Evolutionary conservation across 371 early-diverging fungal species (phyloP), one percentile per base, ranked within the genome.

Genomic region (Apophysomyces sp.): DNA sequence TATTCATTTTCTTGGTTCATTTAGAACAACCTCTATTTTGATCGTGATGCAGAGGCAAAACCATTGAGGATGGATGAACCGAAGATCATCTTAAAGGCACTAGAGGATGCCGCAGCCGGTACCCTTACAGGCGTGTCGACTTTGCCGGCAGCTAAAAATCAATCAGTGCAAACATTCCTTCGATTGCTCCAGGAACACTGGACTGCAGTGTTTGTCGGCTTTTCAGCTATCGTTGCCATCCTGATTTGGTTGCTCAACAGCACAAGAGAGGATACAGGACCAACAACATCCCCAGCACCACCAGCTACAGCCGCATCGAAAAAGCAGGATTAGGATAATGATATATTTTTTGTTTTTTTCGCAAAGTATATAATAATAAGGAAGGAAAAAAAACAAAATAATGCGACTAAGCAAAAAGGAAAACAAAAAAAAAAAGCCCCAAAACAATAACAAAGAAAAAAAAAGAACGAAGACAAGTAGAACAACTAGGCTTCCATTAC

Each of bases 1-100:
- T 26, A 26, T 18, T 44, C 26, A 58, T 58, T 39, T 30, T 9
- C 27, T 37, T 24, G 27, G 7, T 57, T 12, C 18, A 29, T 29
- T 44, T 52, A 63, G 49, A 29, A 51, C 24, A 34, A 63, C n/a
- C 12, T 34, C 0, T 52, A 57, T 16, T 57, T 49, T 26, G 65
- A 66, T 56, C 40, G 26, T 0, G 55, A 62, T 51, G 28, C 24
- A 13, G 31, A 67, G 12, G 30, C 55, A 9, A 31, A 41, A 2
- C 18, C 13, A 15, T 68, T 72, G 37, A 24, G 27, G 0, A 39
- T 70, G 9, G 40, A 44, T 16, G 31, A 58, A 1, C 58, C 62
- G n/a, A 52, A 71, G 26, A 21, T 4, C 7, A n/a, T 44, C 21
- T 9, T 44, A 21, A 16, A n/a, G 1, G 49, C 49, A 9, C 21